Conservation (phyloP, 345 rosid genomes). For the Cardamine occulta region DNA sequence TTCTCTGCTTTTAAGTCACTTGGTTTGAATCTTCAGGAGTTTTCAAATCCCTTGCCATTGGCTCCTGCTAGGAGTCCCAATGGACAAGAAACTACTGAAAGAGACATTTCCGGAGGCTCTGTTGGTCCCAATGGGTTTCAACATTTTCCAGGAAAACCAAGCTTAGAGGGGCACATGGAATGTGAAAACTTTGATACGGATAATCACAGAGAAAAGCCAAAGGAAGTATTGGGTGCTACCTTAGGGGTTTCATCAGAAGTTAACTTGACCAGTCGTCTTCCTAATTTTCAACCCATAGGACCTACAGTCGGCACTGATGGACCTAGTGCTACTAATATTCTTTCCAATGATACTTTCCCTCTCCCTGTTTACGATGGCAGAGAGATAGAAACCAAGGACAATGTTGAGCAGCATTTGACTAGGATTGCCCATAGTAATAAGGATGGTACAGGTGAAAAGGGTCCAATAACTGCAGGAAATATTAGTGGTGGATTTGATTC, state of each 20-base stretch:
- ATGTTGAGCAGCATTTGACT: constrained; percentile 35
- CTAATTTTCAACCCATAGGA: constrained; percentile 39
- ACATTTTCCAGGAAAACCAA: constrained; percentile 41
- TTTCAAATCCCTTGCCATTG: constrained; percentile 56
- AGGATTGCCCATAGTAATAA: constrained; percentile 40
- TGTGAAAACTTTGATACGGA: constrained; percentile 39
- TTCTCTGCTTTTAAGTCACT: constrained; percentile 91
- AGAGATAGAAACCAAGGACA: constrained; percentile 29
- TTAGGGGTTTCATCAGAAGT: constrained; percentile 49
- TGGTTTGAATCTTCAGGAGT: constrained; percentile 69
- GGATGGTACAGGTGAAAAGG: constrained; percentile 56
- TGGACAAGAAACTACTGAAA: constrained; percentile 45
- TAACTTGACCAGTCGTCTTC: constrained; percentile 42
- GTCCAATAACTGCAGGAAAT: constrained; percentile 74
- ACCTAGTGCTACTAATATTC: constrained; percentile 24
- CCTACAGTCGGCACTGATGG: constrained; percentile 39
- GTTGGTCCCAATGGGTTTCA: constrained; percentile 43
- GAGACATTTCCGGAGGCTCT: constrained; percentile 42
- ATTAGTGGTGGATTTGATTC: constrained; percentile 77
- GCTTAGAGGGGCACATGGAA: constrained; percentile 44
- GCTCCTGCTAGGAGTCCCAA: constrained; percentile 46
- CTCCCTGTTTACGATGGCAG: constrained; percentile 12
- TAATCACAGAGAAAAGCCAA: constrained; percentile 47
- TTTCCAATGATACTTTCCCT: constrained; percentile 28
- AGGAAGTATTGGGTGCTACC: constrained; percentile 42